These are phyloP conservation scores for Excoecaria cochinchinensis DNA, from an alignment of 345 rosid species.

Conservation along the genomic window DNA sequence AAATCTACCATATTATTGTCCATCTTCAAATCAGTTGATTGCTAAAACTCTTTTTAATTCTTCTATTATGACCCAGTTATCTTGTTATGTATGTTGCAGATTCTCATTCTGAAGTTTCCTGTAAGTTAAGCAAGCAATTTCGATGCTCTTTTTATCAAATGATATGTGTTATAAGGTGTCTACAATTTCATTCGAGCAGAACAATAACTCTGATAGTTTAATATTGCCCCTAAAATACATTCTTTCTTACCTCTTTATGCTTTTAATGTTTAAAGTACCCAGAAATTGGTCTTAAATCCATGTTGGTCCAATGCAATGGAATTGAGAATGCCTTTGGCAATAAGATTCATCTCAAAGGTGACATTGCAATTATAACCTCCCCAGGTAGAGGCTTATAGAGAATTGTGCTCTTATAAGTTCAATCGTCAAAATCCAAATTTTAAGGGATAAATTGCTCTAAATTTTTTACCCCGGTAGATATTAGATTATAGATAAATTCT, in stretches of 20 bases:
- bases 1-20: not conserved
- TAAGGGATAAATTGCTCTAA: not conserved
- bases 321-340: not conserved
- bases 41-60: not conserved
- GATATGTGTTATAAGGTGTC: not conserved
- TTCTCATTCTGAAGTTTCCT: constrained; percentile 64
- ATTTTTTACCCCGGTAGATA: not conserved
- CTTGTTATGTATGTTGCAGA: constrained; percentile 56
- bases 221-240: not conserved
- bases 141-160: constrained; percentile 11
- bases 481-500: not conserved
- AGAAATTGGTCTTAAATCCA: not conserved
- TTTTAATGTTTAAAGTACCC: not conserved
- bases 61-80: constrained; percentile 7
- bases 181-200: not conserved
- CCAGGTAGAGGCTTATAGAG: not conserved
- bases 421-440: not conserved
- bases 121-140: constrained; percentile 53
- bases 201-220: not conserved
- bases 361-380: not conserved
- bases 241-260: constrained; percentile 6
- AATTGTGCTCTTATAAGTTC: not conserved
- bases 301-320: not conserved
- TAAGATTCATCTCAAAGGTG: not conserved
- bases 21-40: not conserved